Base-by-base conservation (phyloP, 2,329 filamentous ascomycete genomes). In the Phaeosphaeriaceae sp. region DNA sequence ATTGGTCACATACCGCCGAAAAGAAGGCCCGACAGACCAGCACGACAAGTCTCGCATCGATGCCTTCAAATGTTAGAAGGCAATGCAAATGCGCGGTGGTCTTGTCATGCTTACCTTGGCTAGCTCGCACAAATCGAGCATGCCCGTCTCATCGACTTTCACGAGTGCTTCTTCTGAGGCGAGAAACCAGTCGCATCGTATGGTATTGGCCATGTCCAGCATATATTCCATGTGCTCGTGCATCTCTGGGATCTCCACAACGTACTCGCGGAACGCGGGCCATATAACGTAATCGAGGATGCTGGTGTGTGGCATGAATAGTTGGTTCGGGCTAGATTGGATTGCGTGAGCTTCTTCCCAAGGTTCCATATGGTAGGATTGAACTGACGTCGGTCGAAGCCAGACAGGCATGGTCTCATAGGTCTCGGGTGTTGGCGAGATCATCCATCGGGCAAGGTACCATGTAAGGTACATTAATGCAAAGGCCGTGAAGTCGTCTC, bases 401-500 rank as follows among this genome's bases (percentile, higher is more conserved):
- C 66, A 70, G 24, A 69, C 65, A 22, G 68, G 68, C 17, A 70
- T 65, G 21, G 57, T 40, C 24, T 62, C 61, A 20, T 70, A 70
- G 2, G 68, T 69, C 46, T 69, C 60, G 5, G 62, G 61, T 1
- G 66, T 68, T 9, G 68, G 68, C 0, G 56, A 69, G 17, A 70
- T 65, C 66, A 70, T 69, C 68, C 68, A 70, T 31, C 68, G 57
- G 63, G 65, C 68, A 0, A 70, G 50, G 24, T 58, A 68, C 68
- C 68, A 70, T 49, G 64, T 65, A 0, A 64, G 13, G 36, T 70
- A 64, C 66, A 70, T 70, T 25, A 54, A 67, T 21, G 63, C 63
- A 24, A 68, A 66, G 51, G 66, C 66, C n/a, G 68, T 69, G 15
- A 69, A 70, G 15, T 65, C 57, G 46, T 68, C 62, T 17, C 66